Conservation (phyloP, 2,329 filamentous ascomycete species). For the Periconia digitata region DNA sequence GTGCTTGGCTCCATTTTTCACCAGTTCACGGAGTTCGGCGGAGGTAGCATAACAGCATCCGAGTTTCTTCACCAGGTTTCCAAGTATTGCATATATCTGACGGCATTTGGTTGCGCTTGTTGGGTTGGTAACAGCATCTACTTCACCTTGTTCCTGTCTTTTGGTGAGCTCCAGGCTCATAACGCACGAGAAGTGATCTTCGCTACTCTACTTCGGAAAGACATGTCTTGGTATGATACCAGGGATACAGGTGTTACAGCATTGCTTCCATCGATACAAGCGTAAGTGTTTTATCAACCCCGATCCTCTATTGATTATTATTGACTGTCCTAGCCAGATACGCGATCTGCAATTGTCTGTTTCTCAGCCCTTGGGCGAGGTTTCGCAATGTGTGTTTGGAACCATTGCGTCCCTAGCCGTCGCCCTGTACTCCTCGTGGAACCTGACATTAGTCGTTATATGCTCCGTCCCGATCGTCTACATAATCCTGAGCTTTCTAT, state of each 20-base stretch:
- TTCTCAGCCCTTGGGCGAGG: conserved; percentile 75
- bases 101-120: conserved; percentile 63
- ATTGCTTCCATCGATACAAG: conserved; percentile 71
- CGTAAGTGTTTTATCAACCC: too few relatives aligned
- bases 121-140: conserved; percentile 70
- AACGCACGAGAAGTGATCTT: conserved; percentile 68
- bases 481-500: conserved; percentile 61
- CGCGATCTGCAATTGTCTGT: conserved; percentile 79
- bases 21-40: conserved; percentile 66
- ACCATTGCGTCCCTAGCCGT: conserved; percentile 67
- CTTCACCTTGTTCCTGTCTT: conserved; percentile 71
- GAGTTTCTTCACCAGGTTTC: conserved; percentile 60
- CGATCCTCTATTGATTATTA: neutral
- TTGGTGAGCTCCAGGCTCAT: conserved; percentile 78
- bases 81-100: conserved; percentile 63
- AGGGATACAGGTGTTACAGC: conserved; percentile 71
- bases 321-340: conserved; percentile 65
- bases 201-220: conserved; percentile 65
- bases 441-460: conserved; percentile 77
- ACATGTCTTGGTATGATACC: conserved; percentile 81
- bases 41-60: conserved; percentile 51
- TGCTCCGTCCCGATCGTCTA: conserved; percentile 70
- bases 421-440: conserved; percentile 80
- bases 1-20: conserved; percentile 76
- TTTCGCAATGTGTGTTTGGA: conserved; percentile 66